Base-by-base conservation (phyloP, 106 monocot genomes). In the Acorus calamus region DNA sequence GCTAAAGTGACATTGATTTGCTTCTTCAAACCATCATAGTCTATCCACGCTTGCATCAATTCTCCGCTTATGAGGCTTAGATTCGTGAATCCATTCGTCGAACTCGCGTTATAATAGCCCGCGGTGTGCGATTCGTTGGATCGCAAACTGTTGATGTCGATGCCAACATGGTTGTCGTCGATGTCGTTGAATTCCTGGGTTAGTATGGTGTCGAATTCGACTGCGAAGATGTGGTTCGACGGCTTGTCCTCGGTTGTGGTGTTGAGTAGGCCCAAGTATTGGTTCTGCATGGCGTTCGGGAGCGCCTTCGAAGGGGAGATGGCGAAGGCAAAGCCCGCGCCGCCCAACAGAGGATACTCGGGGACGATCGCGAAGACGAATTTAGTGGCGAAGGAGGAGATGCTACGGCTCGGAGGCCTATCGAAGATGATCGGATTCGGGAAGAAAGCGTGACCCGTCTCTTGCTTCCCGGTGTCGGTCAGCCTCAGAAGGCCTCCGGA, bases 201-300 rank as follows among this genome's bases (percentile, higher is more conserved):
- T 2, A 13, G 10, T 13, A 54, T 53, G 49, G 76, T 82, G 64
- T 86, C 86, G 42, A 84, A 12, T 52, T 84, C 80, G 11, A 84
- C 49, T 44, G 70, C 84, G 9, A 80, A 2, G 8, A 70, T 52
- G 44, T 57, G 64, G 42, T 64, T 64, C 1, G 49, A 44, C 0
- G 75, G 2, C 3, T 14, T 62, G 42, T 70, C 73, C 4, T 74
- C 61, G 71, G 67, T 60, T 2, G 60, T 42, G 1, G 45, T 10
- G 44, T 74, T 78, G 60, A 83, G 68, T 46, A 78, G 52, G 5
- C 83, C 83, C 3, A 84, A 44, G 55, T 67, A 84, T 44, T 79
- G 76, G 46, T 48, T 56, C 2, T 72, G 49, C 2, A 68, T 13
- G 14, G 66, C 65, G 0, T 46, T 50, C 8, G 63, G 11, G 11